phyloP scores from a whole-genome alignment of 148 eudicot species.

The Chenopodium album region DNA sequence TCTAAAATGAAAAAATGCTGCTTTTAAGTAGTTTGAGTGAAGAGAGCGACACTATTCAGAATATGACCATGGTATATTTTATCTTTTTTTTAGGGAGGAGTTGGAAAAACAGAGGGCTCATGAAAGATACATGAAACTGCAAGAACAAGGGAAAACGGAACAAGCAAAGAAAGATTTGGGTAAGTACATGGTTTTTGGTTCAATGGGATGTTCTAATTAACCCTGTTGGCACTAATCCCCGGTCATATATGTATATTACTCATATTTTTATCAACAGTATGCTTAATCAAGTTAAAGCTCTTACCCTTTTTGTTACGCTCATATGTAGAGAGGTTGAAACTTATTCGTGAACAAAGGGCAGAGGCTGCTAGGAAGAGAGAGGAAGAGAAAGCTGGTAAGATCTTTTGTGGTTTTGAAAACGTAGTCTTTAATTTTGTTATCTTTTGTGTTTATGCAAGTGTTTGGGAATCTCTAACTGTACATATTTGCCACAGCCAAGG shows the following conservation, averaged over 20 bases:
- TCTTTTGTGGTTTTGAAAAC: not conserved
- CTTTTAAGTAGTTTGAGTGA: not conserved
- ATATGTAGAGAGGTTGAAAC: conserved; percentile 73
- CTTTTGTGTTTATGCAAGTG: not conserved
- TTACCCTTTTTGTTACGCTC: not conserved
- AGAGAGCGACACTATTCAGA: not conserved
- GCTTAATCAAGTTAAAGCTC: not conserved
- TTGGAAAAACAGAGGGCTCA: conserved; percentile 83
- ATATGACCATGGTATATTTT: not conserved
- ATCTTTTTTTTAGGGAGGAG: conserved; percentile 60
- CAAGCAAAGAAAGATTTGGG: conserved; percentile 95
- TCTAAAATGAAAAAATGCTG: not conserved
- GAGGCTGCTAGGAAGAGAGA: conserved; percentile 90
- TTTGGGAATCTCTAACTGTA: not conserved
- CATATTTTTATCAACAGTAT: no score
- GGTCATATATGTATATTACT: not conserved
- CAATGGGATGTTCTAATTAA: not conserved
- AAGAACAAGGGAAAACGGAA: conserved; percentile 96
- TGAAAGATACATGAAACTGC: conserved; percentile 93
- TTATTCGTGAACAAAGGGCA: conserved; percentile 86
- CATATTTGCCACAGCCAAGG: conserved; percentile 65
- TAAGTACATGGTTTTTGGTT: conserved; percentile 26
- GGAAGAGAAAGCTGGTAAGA: conserved; percentile 89
- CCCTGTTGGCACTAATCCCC: not conserved
- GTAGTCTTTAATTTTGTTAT: not conserved